Evolutionary conservation across 495 filamentous ascomycete species (phyloP).

Genomic region (Immersiella caudata): DNA sequence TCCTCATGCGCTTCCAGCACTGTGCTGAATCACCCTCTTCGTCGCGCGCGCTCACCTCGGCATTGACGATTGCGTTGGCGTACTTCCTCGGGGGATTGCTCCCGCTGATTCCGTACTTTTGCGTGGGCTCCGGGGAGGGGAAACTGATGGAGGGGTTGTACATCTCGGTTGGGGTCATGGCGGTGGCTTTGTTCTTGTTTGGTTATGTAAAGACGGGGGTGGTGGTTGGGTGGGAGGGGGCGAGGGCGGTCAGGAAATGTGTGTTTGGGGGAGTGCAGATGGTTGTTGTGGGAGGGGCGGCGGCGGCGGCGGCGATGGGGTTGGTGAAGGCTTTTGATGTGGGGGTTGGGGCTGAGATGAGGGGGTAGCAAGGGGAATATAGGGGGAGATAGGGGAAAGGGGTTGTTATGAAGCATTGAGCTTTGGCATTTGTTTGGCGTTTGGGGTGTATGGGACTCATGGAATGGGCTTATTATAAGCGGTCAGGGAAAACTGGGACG

Average conservation of each 20-base stretch:
- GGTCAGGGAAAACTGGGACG: not conserved
- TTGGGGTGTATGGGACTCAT: not conserved
- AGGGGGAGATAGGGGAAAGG: not conserved
- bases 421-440: slow-evolving; percentile 5
- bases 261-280: slow-evolving; percentile 47
- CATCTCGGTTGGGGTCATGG: slow-evolving; percentile 53
- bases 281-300: slow-evolving; percentile 43
- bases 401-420: not conserved
- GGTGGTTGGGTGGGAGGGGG: slow-evolving; percentile 37
- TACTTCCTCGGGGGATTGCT: slow-evolving; percentile 60
- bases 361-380: not conserved
- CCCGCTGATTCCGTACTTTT: slow-evolving; percentile 61
- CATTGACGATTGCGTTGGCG: slow-evolving; percentile 52
- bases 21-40: slow-evolving; percentile 46
- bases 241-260: slow-evolving; percentile 24
- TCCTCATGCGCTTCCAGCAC: slow-evolving; percentile 58
- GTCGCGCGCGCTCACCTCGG: slow-evolving; percentile 48
- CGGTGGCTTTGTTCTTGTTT: slow-evolving; percentile 54
- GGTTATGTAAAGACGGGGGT: slow-evolving; percentile 55
- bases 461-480: not conserved
- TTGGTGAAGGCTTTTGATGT: slow-evolving; percentile 40
- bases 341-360: not conserved
- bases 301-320: slow-evolving; percentile 49
- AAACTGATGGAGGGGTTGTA: slow-evolving; percentile 45
- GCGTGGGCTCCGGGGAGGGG: slow-evolving; percentile 22